Evolutionary conservation across 2,329 filamentous ascomycete genomes (phyloP).

Genomic region (Dothidotthia symphoricarpi): DNA sequence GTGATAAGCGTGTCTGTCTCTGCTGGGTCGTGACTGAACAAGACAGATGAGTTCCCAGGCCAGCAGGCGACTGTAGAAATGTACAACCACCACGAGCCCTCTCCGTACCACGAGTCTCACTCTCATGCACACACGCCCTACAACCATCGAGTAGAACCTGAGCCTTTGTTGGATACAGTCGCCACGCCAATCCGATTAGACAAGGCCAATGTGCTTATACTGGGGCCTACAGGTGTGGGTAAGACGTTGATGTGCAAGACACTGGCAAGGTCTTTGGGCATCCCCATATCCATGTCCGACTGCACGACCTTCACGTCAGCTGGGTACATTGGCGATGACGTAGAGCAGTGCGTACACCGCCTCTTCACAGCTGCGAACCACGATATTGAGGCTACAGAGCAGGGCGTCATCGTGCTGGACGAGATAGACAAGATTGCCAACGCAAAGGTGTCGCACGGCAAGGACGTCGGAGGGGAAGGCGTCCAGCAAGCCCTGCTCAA

Average conservation of each 20-base stretch:
- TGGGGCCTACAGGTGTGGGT: constrained; percentile 91
- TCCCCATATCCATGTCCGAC: constrained; percentile 93
- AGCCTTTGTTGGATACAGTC: constrained; percentile 54
- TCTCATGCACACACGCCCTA: constrained; percentile 11
- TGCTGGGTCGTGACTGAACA: constrained; percentile 24
- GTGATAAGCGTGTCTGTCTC: constrained; percentile 9
- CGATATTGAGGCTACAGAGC: constrained; percentile 77
- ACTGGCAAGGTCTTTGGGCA: constrained; percentile 85
- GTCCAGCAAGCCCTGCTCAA: constrained; percentile 95
- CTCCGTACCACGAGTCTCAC: constrained; percentile 14
- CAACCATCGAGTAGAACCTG: constrained; percentile 22
- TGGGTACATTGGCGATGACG: constrained; percentile 96
- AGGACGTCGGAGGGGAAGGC: constrained; percentile 93
- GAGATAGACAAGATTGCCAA: constrained; percentile 97
- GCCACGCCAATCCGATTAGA: constrained; percentile 68
- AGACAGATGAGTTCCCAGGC: constrained; percentile 60
- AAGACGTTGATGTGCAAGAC: constrained; percentile 97
- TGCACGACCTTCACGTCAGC: constrained; percentile 96
- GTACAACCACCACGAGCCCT: constrained; percentile 13
- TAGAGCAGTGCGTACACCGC: constrained; percentile 91
- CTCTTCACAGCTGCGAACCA: constrained; percentile 88
- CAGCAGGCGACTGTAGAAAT: constrained; percentile 55
- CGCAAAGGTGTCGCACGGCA: constrained; percentile 80
- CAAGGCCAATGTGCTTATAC: constrained; percentile 89
- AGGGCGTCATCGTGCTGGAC: constrained; percentile 92